phyloP scores from a whole-genome alignment of 257 asterid species.

The Galeopsis tetrahit region DNA sequence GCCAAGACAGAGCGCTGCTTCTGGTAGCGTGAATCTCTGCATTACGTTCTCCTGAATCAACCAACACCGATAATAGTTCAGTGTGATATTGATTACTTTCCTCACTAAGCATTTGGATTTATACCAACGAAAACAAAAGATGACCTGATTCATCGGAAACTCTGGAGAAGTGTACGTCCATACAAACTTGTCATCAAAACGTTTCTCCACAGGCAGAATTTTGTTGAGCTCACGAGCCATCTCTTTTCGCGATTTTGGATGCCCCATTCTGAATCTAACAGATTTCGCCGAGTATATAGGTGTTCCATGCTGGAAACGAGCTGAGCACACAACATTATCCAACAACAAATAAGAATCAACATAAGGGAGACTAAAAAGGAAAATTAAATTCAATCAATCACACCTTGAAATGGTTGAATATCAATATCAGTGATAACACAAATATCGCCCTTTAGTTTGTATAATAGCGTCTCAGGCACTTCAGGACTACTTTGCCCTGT shows the following conservation, averaged over 20 bases:
- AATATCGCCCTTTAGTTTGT: slow-evolving; percentile 59
- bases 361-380: slow-evolving; percentile 11
- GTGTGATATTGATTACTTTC: too few species aligned
- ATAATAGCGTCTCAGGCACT: slow-evolving; percentile 70
- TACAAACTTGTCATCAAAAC: slow-evolving; percentile 68
- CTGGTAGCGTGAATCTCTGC: slow-evolving; percentile 78
- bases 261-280: slow-evolving; percentile 72
- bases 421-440: slow-evolving; percentile 71
- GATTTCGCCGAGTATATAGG: slow-evolving; percentile 78
- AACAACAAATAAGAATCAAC: neutral
- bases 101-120: too few species aligned
- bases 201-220: slow-evolving; percentile 44
- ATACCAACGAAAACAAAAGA: too few species aligned
- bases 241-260: slow-evolving; percentile 50
- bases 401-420: slow-evolving; percentile 84
- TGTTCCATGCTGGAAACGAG: slow-evolving; percentile 55
- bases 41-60: slow-evolving; percentile 62
- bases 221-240: slow-evolving; percentile 34
- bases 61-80: too few species aligned
- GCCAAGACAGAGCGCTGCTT: slow-evolving; percentile 70
- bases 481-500: slow-evolving; percentile 67
- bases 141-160: slow-evolving; percentile 78
- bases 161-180: slow-evolving; percentile 83
- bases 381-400: neutral
- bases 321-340: slow-evolving; percentile 45